Percentiles rank a stretch among this genome's conserved stretches.
phyloP scores from a whole-genome alignment of 2,329 filamentous ascomycete genomes.

The Penicillium italicum region DNA sequence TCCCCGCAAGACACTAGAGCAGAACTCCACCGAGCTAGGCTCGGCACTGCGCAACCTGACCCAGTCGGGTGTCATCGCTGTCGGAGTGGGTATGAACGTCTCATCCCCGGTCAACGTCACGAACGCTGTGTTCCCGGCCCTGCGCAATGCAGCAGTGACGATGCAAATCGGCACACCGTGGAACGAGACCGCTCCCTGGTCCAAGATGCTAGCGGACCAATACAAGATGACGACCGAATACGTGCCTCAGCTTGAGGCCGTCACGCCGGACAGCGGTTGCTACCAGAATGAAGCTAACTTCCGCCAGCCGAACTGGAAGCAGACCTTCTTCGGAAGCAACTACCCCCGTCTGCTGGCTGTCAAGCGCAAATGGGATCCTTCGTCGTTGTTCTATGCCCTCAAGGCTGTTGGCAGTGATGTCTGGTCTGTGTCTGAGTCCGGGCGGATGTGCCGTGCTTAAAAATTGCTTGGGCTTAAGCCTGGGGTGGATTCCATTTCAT shows the following conservation, averaged over 20 bases:
- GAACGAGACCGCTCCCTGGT: constrained; percentile 39
- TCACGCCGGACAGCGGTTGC: constrained; percentile 39
- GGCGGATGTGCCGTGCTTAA: constrained; percentile 29
- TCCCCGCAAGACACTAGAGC: constrained; percentile 32
- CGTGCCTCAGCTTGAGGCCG: constrained; percentile 38
- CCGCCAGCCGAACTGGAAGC: constrained; percentile 41
- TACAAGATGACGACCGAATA: constrained; percentile 40
- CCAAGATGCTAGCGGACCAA: constrained; percentile 37
- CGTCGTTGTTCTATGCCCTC: constrained; percentile 40
- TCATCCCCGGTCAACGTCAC: constrained; percentile 34
- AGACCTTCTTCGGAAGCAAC: constrained; percentile 44
- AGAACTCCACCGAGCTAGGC: constrained; percentile 30
- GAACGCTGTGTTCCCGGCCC: constrained; percentile 42
- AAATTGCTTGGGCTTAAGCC: background rate
- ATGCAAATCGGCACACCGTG: constrained; percentile 35
- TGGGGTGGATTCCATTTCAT: background rate
- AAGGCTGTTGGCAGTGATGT: constrained; percentile 41
- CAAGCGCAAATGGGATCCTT: constrained; percentile 44
- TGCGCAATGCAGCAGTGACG: constrained; percentile 39
- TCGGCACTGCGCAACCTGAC: constrained; percentile 35
- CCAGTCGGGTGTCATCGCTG: constrained; percentile 33
- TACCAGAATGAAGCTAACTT: constrained; percentile 47
- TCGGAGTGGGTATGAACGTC: constrained; percentile 41
- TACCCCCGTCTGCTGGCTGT: constrained; percentile 36
- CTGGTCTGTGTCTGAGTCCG: constrained; percentile 30